Evolutionary conservation across 257 asterid genomes (phyloP).

Genomic region (Salvia splendens): DNA sequence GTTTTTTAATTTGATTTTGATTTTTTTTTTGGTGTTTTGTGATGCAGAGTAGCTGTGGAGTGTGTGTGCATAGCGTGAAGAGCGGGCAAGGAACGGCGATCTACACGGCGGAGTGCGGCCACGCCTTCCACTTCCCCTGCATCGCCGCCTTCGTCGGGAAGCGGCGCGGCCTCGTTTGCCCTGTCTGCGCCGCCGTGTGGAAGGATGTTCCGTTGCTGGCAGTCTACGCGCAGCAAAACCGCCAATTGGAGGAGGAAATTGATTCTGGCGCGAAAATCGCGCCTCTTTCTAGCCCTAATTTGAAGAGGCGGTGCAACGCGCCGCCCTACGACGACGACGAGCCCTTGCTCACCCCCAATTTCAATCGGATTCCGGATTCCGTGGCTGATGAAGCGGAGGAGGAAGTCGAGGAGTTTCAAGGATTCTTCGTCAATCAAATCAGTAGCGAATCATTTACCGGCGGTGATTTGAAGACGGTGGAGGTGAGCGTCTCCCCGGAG

Average conservation of each 20-base stretch:
- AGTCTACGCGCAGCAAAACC: slow-evolving; percentile 35
- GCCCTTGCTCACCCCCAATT: slow-evolving; percentile 61
- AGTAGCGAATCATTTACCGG: slow-evolving; percentile 38
- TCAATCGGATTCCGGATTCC: slow-evolving; percentile 40
- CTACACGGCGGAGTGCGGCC: slow-evolving; percentile 91
- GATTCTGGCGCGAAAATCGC: slow-evolving; percentile 23
- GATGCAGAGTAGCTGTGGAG: slow-evolving; percentile 79
- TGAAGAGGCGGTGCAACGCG: slow-evolving; percentile 13
- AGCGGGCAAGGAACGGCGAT: slow-evolving; percentile 79
- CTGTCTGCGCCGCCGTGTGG: slow-evolving; percentile 75
- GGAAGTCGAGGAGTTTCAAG: slow-evolving; percentile 63
- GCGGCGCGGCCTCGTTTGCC: slow-evolving; percentile 60
- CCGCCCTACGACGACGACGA: slow-evolving; percentile 67
- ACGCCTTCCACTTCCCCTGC: slow-evolving; percentile 85
- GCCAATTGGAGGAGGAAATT: slow-evolving; percentile 17
- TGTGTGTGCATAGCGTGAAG: slow-evolving; percentile 78
- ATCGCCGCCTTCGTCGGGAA: slow-evolving; percentile 59
- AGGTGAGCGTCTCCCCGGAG: slow-evolving; percentile 57
- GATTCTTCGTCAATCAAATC: slow-evolving; percentile 64
- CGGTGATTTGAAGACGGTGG: slow-evolving; percentile 45
- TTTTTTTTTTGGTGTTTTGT: neutral
- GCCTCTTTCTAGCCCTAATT: slow-evolving; percentile 34
- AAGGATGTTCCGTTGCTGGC: slow-evolving; percentile 75
- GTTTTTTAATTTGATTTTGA: too few species aligned
- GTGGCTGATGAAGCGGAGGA: slow-evolving; percentile 28